Evolutionary conservation across 192 early-diverging fungal species (phyloP).

Genomic region (Phlyctochytrium arcticum): DNA sequence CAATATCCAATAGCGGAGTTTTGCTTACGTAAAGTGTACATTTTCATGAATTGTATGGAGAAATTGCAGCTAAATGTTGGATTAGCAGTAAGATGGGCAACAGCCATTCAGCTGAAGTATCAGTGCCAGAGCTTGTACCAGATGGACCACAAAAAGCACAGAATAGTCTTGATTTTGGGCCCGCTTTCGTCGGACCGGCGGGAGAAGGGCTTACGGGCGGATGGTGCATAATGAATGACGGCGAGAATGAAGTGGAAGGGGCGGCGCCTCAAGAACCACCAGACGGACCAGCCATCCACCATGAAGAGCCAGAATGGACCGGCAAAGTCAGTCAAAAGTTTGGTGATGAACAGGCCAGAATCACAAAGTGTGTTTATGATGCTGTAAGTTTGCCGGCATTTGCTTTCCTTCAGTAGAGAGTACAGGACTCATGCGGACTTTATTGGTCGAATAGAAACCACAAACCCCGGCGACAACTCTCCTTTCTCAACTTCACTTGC

Average conservation of each 20-base stretch:
- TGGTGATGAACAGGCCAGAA: background rate
- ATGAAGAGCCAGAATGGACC: background rate
- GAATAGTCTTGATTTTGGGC: background rate
- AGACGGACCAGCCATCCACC: no score
- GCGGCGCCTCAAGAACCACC: background rate
- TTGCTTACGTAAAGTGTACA: no score
- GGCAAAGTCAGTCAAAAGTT: background rate
- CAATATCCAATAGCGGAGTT: no score
- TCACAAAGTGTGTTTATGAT: background rate
- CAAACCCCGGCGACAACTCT: conserved; percentile 12
- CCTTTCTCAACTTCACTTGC: background rate
- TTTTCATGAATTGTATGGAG: no score
- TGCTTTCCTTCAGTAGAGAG: background rate
- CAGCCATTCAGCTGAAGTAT: no score
- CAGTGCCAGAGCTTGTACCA: no score
- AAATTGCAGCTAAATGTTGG: no score
- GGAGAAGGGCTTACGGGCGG: background rate
- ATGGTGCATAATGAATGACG: background rate
- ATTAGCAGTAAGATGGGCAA: no score
- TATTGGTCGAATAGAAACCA: no score
- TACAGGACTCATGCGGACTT: background rate
- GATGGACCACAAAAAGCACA: background rate
- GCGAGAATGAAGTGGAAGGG: background rate
- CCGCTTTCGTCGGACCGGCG: background rate
- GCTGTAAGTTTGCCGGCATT: background rate